Evolutionary conservation across 768 basidiomycete species (phyloP), one percentile per base, ranked within the genome.

Genomic region (Amanita rubescens): DNA sequence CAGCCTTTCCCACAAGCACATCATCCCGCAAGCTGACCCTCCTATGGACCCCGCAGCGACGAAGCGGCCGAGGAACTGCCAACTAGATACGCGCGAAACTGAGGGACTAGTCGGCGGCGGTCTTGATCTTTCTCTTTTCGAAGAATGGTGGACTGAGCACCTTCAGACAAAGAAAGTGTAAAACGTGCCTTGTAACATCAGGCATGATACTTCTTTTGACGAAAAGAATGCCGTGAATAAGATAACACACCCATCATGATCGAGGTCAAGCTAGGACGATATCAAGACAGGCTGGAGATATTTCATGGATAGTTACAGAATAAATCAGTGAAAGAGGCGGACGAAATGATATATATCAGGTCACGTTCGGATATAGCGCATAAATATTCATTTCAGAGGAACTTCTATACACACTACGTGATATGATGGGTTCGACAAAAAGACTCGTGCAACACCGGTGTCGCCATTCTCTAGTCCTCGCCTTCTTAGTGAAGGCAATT

Each of bases 61-160:
- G 2, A 74, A 78, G 8, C 79, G 94, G 2, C 94, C 94, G 3
- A 78, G 74, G 55, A 85, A 97, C 62, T 88, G 87, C 56, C 85
- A 84, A 58, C 69, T 97, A 32, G 85, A 87, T 57, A 85, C 86
- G 11, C 74, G 73, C 49, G 85, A 85, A 62, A 87, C 91, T n/a
- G 82, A 86, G 52, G 75, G 76, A 49, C 65, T 96, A 22, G 59
- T 84, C 19, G 75, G 75, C 38, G 79, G 80, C 43, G 81, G 81
- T 1, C 71, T 89, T 35, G 79, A 75, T 5, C 75, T 82, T 49
- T 77, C 78, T 3, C 67, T 80, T 24, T 96, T 97, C 63, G 88
- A 85, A 63, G 80, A 84, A 57, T 95, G 94, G 92, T 96, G 92
- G 91, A 68, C 67, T 15, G 74, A 63, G 14, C 69, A 82, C 59